phyloP scores from a whole-genome alignment of 164 flowering plant species.

The Vitis cinerea region DNA sequence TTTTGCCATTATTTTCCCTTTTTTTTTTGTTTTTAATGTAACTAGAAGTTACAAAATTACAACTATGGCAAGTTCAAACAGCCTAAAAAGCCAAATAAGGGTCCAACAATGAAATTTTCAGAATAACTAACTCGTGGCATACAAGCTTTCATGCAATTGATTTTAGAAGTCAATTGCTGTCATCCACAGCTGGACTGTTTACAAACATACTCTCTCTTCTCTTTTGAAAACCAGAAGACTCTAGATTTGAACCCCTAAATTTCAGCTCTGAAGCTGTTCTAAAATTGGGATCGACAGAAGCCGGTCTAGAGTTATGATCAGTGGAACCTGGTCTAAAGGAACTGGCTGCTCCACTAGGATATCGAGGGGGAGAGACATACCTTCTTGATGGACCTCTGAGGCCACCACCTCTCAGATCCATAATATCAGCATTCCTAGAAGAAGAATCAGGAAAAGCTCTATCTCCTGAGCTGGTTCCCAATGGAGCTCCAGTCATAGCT shows the following conservation, averaged over 20 bases:
- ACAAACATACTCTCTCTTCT: constrained; percentile 65
- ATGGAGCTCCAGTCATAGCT: constrained; percentile 44
- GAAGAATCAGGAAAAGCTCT: constrained; percentile 61
- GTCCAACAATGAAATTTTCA: constrained; percentile 13
- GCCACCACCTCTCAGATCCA: constrained; percentile 63
- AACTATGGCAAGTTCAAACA: constrained; percentile 13
- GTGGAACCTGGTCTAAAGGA: constrained; percentile 54
- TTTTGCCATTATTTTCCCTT: no score
- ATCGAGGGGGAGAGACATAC: constrained; percentile 72
- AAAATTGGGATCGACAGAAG: constrained; percentile 56
- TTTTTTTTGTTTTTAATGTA: not conserved
- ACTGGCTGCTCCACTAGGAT: constrained; percentile 53
- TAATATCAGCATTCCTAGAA: constrained; percentile 54
- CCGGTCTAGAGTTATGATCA: constrained; percentile 48
- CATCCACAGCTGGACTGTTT: constrained; percentile 60
- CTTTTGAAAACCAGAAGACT: constrained; percentile 54
- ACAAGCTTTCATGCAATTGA: not conserved
- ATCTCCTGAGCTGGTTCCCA: constrained; percentile 54
- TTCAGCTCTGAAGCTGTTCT: constrained; percentile 67
- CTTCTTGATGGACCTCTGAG: constrained; percentile 68
- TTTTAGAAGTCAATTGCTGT: constrained; percentile 32
- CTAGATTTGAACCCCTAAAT: constrained; percentile 64
- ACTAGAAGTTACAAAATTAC: constrained; percentile 11
- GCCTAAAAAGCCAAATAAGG: constrained; percentile 5
- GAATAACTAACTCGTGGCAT: no score